Conservation (phyloP, 345 rosid species). For the Balakata baccata region DNA sequence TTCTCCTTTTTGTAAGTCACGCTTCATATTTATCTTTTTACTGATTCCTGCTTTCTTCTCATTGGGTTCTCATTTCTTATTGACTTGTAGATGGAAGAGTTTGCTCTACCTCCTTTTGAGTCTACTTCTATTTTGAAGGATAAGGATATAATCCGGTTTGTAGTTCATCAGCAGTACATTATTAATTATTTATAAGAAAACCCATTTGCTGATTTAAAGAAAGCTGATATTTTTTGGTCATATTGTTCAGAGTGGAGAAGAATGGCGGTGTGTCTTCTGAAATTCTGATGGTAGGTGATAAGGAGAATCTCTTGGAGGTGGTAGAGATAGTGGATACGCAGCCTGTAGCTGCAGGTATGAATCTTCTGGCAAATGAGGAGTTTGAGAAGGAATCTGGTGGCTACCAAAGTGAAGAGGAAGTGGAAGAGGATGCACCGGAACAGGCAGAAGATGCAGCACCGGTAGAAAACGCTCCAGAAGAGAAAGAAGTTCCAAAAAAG, state of each 20-base stretch:
- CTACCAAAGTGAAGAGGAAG: constrained; percentile 53
- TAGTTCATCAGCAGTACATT: background rate
- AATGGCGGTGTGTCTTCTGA: constrained; percentile 38
- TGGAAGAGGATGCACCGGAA: constrained; percentile 39
- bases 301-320: constrained; percentile 28
- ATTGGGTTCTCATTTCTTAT: background rate
- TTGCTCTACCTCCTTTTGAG: constrained; percentile 81
- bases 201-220: background rate
- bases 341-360: constrained; percentile 28
- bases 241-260: constrained; percentile 54
- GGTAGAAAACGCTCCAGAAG: constrained; percentile 35
- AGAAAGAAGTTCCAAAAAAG: constrained; percentile 53
- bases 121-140: constrained; percentile 69
- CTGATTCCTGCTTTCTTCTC: background rate
- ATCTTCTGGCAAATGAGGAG: constrained; percentile 65
- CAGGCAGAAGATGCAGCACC: constrained; percentile 21
- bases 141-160: constrained; percentile 72
- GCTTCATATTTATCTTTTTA: background rate
- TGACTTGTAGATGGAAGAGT: constrained; percentile 83
- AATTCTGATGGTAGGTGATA: constrained; percentile 25
- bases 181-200: background rate
- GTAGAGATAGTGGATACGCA: constrained; percentile 41
- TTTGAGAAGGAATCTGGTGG: constrained; percentile 63
- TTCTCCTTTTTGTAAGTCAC: constrained; percentile 56
- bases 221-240: background rate